Evolutionary conservation across 352 stramenopile species (phyloP), one percentile per base, ranked within the genome.

Genomic region (Pythium graminicola): DNA sequence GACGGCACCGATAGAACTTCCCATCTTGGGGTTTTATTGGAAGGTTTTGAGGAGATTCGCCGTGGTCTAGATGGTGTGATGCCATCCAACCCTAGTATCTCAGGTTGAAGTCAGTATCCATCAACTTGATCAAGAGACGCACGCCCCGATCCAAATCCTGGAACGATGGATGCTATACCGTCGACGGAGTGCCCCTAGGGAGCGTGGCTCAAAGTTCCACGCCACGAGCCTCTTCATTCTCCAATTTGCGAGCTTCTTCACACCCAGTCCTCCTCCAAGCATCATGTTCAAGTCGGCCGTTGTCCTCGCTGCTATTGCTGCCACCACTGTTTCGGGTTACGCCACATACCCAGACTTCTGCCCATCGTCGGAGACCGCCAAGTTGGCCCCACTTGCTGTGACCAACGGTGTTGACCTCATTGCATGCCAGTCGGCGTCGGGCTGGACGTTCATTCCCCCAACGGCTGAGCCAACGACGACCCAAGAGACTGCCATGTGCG

Each of bases 231-330:
- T n/a, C n/a, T n/a, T n/a, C n/a, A n/a, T n/a, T n/a, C n/a, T n/a
- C n/a, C n/a, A n/a, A n/a, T n/a, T 55, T 51, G 24, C 54, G 46
- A 62, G 54, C 47, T 62, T 56, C 54, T 11, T 20, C 36, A 4
- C 50, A 54, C 28, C 27, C 19, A 27, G n/a, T n/a, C 36, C 42
- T 20, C 48, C 10, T 11, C 17, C 19, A n/a, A 23, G 13, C 23
- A 55, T 38, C 48, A 62, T 62, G 54, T 62, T 62, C 54, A 63
- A 63, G 56, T 28, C 52, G 32, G 47, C 52, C 24, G 19, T 55
- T 28, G 47, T 50, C 33, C 31, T 57, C 41, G 56, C 47, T 31
- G 47, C 48, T 43, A 33, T 59, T 20, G 52, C 52, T 26, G 52
- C 42, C 26, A 19, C 35, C 40, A 40, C 51, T 20, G 51, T 58